Evolutionary conservation across 148 eudicot genomes (phyloP).

Genomic region (Cornus kousa): DNA sequence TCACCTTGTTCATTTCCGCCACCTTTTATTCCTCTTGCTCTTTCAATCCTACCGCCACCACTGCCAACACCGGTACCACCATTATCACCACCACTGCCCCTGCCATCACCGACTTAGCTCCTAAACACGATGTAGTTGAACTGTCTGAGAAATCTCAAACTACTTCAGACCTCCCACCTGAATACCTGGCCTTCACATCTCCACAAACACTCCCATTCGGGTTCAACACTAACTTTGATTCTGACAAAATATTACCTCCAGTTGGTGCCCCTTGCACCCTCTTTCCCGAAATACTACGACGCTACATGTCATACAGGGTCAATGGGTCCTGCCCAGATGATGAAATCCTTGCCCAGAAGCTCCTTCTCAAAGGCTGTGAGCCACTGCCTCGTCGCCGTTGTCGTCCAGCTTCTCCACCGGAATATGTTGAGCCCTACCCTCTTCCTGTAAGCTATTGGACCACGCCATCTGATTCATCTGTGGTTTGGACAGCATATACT

Average conservation of each 20-base stretch:
- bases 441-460: conserved; percentile 39
- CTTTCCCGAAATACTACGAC: conserved; percentile 19
- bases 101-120: not conserved
- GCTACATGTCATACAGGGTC: conserved; percentile 40
- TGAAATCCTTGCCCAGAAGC: conserved; percentile 38
- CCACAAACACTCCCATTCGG: conserved; percentile 46
- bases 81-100: not conserved
- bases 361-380: conserved; percentile 49
- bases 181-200: conserved; percentile 37
- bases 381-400: conserved; percentile 56
- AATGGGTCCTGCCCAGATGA: conserved; percentile 46
- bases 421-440: conserved; percentile 34
- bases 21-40: conserved; percentile 35
- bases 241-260: conserved; percentile 38
- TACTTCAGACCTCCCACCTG: conserved; percentile 29
- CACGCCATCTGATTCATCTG: conserved; percentile 37
- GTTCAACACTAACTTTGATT: conserved; percentile 32
- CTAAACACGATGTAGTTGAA: not conserved
- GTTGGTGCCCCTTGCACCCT: conserved; percentile 36
- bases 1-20: conserved; percentile 40
- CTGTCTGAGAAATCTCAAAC: conserved; percentile 7
- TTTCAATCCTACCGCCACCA: conserved; percentile 5
- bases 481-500: conserved; percentile 46
- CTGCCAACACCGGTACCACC: too few species aligned
- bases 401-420: conserved; percentile 31